Evolutionary conservation across 2,329 filamentous ascomycete species (phyloP).

Genomic region (Laburnicola sp.): DNA sequence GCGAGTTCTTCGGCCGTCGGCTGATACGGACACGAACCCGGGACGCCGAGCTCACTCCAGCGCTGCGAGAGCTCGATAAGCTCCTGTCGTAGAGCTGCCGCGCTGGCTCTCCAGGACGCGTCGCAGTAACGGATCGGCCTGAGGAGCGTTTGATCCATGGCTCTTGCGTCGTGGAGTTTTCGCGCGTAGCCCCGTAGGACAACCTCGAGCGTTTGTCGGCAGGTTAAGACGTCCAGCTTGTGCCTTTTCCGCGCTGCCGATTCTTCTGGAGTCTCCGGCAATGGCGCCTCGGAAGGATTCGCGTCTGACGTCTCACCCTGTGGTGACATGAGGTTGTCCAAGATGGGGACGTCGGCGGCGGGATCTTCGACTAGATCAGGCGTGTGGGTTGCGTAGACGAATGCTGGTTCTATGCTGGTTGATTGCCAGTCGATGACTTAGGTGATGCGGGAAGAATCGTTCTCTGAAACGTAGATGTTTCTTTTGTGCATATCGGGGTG

Average conservation of each 20-base stretch:
- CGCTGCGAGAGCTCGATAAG: slow-evolving; percentile 3
- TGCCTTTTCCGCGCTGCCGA: slow-evolving; percentile 3
- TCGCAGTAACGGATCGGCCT: slow-evolving; percentile 2
- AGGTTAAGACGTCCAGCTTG: neutral
- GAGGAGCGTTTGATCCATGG: neutral
- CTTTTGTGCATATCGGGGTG: slow-evolving; percentile 45
- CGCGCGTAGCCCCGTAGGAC: neutral
- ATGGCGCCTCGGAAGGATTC: neutral
- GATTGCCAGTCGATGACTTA: slow-evolving; percentile 49
- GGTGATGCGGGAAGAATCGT: slow-evolving; percentile 39
- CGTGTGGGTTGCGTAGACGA: slow-evolving; percentile 40
- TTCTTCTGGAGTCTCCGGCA: neutral
- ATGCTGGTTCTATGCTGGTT: slow-evolving; percentile 41
- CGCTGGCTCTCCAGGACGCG: neutral
- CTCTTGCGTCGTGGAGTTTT: neutral
- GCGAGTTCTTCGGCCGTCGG: neutral
- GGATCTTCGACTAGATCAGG: slow-evolving; percentile 39
- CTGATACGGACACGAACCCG: slow-evolving; percentile 1
- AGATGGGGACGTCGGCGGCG: neutral
- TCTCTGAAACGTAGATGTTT: slow-evolving; percentile 46
- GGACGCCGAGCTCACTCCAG: neutral
- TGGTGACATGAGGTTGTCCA: slow-evolving; percentile 4
- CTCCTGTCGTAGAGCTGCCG: neutral
- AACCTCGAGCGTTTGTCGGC: neutral
- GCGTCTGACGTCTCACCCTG: neutral